Percentiles rank a stretch among this genome's conserved stretches.
Conservation (phyloP, 805 yeast species). For the Blastobotrys attinorum region DNA sequence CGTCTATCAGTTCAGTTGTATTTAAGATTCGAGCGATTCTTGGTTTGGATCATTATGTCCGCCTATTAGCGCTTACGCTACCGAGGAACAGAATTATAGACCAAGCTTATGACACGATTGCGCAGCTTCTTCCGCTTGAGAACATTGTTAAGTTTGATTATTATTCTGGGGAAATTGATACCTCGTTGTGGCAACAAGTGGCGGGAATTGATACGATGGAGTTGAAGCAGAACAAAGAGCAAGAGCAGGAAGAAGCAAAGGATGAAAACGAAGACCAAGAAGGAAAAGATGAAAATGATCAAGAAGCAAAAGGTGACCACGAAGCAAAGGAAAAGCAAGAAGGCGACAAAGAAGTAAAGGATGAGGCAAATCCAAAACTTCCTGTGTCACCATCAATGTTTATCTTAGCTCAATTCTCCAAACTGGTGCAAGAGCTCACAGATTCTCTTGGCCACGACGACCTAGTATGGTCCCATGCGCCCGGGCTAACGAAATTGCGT, state of each 20-base stretch:
- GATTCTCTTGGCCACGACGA: constrained; percentile 2
- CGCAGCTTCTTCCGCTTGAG: neutral
- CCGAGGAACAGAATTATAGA: neutral
- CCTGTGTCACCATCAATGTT: neutral
- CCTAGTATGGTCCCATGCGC: constrained; percentile 3
- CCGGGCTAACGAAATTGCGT: neutral
- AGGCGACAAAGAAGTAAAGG: neutral
- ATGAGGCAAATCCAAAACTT: too few species aligned
- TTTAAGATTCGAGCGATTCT: neutral
- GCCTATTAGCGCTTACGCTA: neutral
- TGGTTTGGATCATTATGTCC: neutral
- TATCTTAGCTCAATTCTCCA: neutral
- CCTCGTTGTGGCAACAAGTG: too few species aligned
- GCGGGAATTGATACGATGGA: neutral
- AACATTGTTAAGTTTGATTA: neutral
- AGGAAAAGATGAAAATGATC: neutral
- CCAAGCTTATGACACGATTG: neutral
- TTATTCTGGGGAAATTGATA: too few species aligned
- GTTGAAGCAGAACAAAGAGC: neutral
- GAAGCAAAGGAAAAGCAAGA: too few species aligned
- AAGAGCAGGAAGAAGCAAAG: neutral
- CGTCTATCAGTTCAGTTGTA: neutral
- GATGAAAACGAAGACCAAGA: neutral
- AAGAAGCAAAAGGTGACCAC: too few species aligned
- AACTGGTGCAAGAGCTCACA: neutral